These are phyloP conservation scores for Russula sp. DNA, from an alignment of 768 basidiomycete species.

Conservation along the genomic window DNA sequence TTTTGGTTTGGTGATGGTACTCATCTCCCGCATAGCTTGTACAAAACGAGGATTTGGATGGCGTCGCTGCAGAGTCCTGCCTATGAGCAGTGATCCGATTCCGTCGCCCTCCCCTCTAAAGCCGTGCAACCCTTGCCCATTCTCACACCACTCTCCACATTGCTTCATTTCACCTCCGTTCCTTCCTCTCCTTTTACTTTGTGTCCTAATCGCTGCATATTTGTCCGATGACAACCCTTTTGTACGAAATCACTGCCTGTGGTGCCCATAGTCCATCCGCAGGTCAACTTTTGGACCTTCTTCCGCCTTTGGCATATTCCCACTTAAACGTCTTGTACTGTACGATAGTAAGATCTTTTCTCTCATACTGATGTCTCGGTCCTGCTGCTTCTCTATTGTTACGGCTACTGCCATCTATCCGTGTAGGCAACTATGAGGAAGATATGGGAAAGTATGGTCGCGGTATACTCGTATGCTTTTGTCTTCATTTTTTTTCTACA, in stretches of 20 bases:
- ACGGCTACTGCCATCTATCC: neutral
- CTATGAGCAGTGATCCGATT: conserved; percentile 37
- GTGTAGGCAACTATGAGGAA: conserved; percentile 6
- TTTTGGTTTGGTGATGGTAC: neutral
- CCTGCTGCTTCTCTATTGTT: neutral
- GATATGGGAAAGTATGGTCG: neutral
- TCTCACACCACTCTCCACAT: neutral
- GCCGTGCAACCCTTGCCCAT: neutral
- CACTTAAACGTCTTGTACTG: conserved; percentile 13
- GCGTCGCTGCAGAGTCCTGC: conserved; percentile 61
- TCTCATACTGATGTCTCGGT: neutral
- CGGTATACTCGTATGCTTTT: conserved; percentile 9
- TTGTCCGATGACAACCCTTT: neutral
- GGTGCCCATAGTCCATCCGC: conserved; percentile 7
- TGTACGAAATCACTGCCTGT: conserved; percentile 12
- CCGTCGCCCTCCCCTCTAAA: neutral
- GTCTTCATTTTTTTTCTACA: neutral
- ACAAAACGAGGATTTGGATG: conserved; percentile 97
- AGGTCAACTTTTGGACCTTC: conserved; percentile 7
- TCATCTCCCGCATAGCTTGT: conserved; percentile 45
- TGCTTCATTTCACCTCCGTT: conserved; percentile 4
- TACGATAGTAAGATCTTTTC: conserved; percentile 5
- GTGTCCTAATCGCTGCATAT: conserved; percentile 15
- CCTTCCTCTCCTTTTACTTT: neutral
- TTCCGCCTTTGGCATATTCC: conserved; percentile 9